phyloP scores from a whole-genome alignment of 768 basidiomycete species.

The Boletus fagicola region DNA sequence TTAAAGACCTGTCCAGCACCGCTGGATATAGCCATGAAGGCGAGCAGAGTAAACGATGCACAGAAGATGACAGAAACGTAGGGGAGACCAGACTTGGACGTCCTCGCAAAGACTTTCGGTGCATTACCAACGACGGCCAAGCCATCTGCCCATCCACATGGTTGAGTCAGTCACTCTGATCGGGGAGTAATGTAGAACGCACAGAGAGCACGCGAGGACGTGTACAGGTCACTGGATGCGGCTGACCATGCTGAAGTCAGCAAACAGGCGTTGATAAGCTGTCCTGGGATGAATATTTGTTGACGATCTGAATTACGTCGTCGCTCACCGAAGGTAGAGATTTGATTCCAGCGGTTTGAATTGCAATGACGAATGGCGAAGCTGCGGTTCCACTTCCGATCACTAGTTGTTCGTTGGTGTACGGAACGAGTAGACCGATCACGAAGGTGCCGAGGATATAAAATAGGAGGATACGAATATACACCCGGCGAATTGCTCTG shows the following conservation, averaged over 20 bases:
- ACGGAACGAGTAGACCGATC: slow-evolving; percentile 84
- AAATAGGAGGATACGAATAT: slow-evolving; percentile 80
- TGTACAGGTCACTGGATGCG: slow-evolving; percentile 85
- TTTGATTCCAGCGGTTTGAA: slow-evolving; percentile 81
- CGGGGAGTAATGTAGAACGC: slow-evolving; percentile 26
- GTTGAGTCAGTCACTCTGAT: neutral
- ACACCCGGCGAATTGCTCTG: slow-evolving; percentile 55
- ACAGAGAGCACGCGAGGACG: slow-evolving; percentile 85
- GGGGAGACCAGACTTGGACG: slow-evolving; percentile 74
- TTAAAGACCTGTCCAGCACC: slow-evolving; percentile 73
- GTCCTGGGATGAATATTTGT: neutral
- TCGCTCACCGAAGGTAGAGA: slow-evolving; percentile 66
- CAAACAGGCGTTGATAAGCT: slow-evolving; percentile 81
- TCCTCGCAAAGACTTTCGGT: slow-evolving; percentile 71
- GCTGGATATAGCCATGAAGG: slow-evolving; percentile 73
- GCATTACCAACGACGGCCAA: slow-evolving; percentile 80
- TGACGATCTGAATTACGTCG: slow-evolving; percentile 15
- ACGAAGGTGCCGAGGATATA: slow-evolving; percentile 66
- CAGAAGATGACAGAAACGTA: slow-evolving; percentile 68
- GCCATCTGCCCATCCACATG: slow-evolving; percentile 51
- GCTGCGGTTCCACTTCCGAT: slow-evolving; percentile 57
- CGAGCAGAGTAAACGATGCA: slow-evolving; percentile 63
- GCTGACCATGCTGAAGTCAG: slow-evolving; percentile 93
- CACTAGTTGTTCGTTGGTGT: slow-evolving; percentile 53
- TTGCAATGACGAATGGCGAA: slow-evolving; percentile 92